These are phyloP conservation scores for Flueggea neowawraea DNA, from an alignment of 441 rosid species.

Conservation along the genomic window DNA sequence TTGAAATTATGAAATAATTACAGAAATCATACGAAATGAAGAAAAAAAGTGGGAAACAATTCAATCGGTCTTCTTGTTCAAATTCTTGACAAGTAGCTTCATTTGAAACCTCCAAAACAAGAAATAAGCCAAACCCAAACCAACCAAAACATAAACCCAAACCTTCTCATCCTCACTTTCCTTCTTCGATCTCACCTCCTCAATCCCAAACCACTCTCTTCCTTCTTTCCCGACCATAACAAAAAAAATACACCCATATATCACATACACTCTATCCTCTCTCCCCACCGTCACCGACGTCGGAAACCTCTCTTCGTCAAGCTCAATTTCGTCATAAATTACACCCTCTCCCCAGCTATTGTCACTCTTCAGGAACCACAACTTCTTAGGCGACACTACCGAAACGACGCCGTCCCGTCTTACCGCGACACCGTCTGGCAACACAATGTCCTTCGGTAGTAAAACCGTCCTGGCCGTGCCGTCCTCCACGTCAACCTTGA, in stretches of 20 bases:
- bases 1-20: too few relatives aligned
- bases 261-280: slow-evolving; percentile 67
- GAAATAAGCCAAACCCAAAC: slow-evolving; percentile 77
- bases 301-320: slow-evolving; percentile 53
- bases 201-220: slow-evolving; percentile 63
- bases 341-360: slow-evolving; percentile 83
- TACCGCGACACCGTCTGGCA: slow-evolving; percentile 60
- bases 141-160: slow-evolving; percentile 61
- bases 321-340: slow-evolving; percentile 59
- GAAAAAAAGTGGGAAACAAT: neutral
- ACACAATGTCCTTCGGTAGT: slow-evolving; percentile 37
- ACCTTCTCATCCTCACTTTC: slow-evolving; percentile 61
- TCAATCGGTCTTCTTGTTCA: slow-evolving; percentile 53
- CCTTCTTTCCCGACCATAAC: slow-evolving; percentile 35
- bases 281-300: slow-evolving; percentile 57
- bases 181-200: slow-evolving; percentile 56
- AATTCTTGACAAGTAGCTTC: slow-evolving; percentile 52
- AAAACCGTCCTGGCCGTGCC: slow-evolving; percentile 63
- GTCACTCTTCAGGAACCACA: slow-evolving; percentile 69
- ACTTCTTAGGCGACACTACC: slow-evolving; percentile 52
- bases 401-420: slow-evolving; percentile 63
- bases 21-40: too few relatives aligned
- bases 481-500: slow-evolving; percentile 71
- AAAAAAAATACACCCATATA: slow-evolving; percentile 64
- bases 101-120: slow-evolving; percentile 89